Percentiles rank a stretch among this genome's conserved stretches.
These are phyloP conservation scores for Populus ilicifolia DNA, from an alignment of 345 rosid species.

Conservation along the genomic window DNA sequence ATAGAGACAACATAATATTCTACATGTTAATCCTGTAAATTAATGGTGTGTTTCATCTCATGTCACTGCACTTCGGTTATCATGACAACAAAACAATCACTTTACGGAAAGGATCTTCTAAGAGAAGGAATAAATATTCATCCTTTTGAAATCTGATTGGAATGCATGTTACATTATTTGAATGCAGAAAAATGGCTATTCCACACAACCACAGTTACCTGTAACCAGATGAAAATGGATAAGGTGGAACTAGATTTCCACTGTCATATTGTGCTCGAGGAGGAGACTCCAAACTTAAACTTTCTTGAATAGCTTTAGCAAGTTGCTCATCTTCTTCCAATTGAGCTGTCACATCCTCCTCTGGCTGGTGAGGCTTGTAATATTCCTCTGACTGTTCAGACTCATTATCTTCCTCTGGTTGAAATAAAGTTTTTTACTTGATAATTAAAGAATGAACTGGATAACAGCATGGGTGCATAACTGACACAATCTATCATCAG, in stretches of 20 bases:
- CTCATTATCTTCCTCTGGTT: slow-evolving; percentile 27
- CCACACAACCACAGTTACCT: slow-evolving; percentile 43
- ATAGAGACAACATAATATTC: not conserved
- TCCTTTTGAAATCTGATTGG: not conserved
- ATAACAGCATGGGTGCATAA: not conserved
- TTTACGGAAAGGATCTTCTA: not conserved
- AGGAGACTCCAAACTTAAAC: slow-evolving; percentile 55
- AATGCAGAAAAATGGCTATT: not conserved
- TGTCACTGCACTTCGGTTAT: not conserved
- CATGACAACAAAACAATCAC: not conserved
- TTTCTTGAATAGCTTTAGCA: slow-evolving; percentile 88
- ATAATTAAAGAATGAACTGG: not conserved
- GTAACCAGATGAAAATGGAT: slow-evolving; percentile 50
- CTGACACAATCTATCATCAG: not conserved
- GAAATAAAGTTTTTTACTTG: not conserved
- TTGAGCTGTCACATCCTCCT: slow-evolving; percentile 52
- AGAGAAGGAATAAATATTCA: not conserved
- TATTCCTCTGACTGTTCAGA: slow-evolving; percentile 27
- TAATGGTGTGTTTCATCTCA: not conserved
- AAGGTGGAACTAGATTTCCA: slow-evolving; percentile 45
- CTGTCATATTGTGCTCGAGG: slow-evolving; percentile 50
- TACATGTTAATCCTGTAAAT: not conserved
- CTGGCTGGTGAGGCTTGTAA: slow-evolving; percentile 27
- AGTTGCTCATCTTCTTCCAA: slow-evolving; percentile 88
- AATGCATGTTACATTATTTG: not conserved